A percentile compares a stretch with the other conserved stretches of the same genome.
phyloP scores from a whole-genome alignment of 805 yeast species.

The Hanseniaspora singularis region DNA sequence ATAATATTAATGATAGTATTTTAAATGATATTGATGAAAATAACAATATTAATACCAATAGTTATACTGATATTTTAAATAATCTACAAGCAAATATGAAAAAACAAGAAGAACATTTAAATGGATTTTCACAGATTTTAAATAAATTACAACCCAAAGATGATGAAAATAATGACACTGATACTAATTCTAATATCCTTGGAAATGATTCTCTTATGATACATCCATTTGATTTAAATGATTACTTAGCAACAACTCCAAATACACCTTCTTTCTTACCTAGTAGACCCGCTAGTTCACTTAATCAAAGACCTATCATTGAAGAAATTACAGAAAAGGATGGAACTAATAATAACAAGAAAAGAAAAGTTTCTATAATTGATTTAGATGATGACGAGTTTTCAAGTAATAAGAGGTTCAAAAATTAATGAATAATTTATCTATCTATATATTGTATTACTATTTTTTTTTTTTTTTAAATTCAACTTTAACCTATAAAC shows the following conservation, averaged over 20 bases:
- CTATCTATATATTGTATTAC: not conserved
- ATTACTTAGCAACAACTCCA: constrained; percentile 15
- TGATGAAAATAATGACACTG: not conserved
- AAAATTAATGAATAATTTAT: not conserved
- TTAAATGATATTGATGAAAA: not conserved
- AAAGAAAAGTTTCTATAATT: not conserved
- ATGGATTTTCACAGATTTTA: constrained; percentile 13
- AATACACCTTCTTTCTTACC: not conserved
- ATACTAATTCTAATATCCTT: not conserved
- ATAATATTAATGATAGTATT: not conserved
- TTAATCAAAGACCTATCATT: not conserved
- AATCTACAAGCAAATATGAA: constrained; percentile 9
- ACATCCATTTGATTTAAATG: constrained; percentile 15
- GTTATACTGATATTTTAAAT: constrained; percentile 3
- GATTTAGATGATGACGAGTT: not conserved
- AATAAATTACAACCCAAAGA: not conserved
- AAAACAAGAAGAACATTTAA: constrained; percentile 13
- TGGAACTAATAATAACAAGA: not conserved
- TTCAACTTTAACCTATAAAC: too few relatives aligned
- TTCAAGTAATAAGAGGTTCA: not conserved
- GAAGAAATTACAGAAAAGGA: constrained; percentile 1
- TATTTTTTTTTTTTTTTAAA: too few relatives aligned
- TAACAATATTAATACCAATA: not conserved
- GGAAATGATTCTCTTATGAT: not conserved
- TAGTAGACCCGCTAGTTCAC: not conserved